These are phyloP conservation scores for Posidonia oceanica DNA, from an alignment of 116 monocot species.

Conservation along the genomic window DNA sequence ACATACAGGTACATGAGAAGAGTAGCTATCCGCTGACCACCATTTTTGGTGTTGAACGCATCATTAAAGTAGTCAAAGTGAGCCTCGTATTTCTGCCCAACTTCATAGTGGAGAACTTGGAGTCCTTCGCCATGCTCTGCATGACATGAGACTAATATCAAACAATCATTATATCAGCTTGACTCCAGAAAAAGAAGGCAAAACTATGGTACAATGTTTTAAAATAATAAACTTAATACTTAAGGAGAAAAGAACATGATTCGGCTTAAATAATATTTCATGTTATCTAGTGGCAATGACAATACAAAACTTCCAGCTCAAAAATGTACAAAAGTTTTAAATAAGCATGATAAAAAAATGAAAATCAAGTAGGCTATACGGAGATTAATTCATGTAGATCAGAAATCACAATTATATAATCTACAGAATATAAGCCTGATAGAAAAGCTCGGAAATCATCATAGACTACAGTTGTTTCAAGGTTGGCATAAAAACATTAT, in stretches of 20 bases:
- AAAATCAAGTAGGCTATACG: too few species aligned
- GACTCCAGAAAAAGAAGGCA: not conserved
- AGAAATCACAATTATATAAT: too few species aligned
- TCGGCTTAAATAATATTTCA: too few species aligned
- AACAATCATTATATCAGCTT: not conserved
- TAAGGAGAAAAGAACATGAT: too few species aligned
- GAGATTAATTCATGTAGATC: too few species aligned
- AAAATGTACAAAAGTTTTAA: not conserved
- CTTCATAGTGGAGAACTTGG: constrained; percentile 41
- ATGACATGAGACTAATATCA: not conserved
- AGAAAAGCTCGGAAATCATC: too few species aligned
- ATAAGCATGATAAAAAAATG: not conserved
- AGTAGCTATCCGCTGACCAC: constrained; percentile 45
- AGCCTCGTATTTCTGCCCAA: constrained; percentile 43
- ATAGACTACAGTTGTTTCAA: too few species aligned
- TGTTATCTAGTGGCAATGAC: not conserved
- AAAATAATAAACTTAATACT: not conserved
- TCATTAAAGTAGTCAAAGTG: constrained; percentile 36
- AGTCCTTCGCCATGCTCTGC: constrained; percentile 42
- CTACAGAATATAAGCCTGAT: too few species aligned
- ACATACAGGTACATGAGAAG: constrained; percentile 44
- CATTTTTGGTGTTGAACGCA: constrained; percentile 33
- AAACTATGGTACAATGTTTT: not conserved
- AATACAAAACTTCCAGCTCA: not conserved
- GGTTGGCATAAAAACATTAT: too few species aligned